A percentile compares a stretch with the other conserved stretches of the same genome.
Conservation (phyloP, 495 filamentous ascomycete species). For the Xylaria castorea region DNA sequence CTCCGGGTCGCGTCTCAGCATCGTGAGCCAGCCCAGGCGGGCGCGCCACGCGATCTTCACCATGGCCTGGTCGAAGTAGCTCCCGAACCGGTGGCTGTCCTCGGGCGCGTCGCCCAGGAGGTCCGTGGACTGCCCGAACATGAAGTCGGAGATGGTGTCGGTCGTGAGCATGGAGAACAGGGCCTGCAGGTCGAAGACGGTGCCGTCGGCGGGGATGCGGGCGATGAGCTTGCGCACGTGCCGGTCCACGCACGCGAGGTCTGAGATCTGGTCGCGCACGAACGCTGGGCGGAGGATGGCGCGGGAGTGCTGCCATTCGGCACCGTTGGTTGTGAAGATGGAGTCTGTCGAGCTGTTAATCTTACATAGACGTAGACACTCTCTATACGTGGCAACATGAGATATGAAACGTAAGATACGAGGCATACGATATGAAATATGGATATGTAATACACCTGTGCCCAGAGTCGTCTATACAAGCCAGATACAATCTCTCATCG, state of each 20-base stretch:
- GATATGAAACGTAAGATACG: neutral
- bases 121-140: slow-evolving; percentile 57
- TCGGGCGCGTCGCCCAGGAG: slow-evolving; percentile 39
- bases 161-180: slow-evolving; percentile 68
- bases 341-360: slow-evolving; percentile 31
- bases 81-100: slow-evolving; percentile 45
- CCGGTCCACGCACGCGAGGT: slow-evolving; percentile 60
- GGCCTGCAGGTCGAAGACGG: slow-evolving; percentile 65
- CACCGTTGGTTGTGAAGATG: slow-evolving; percentile 77
- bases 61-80: slow-evolving; percentile 49
- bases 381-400: neutral
- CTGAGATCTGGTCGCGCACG: slow-evolving; percentile 57
- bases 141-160: slow-evolving; percentile 72
- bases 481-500: neutral
- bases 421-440: neutral
- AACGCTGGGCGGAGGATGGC: slow-evolving; percentile 57
- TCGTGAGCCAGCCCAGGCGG: slow-evolving; percentile 61
- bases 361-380: neutral
- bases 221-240: slow-evolving; percentile 63
- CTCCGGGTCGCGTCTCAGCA: slow-evolving; percentile 57
- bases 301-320: slow-evolving; percentile 63
- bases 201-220: slow-evolving; percentile 39
- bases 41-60: slow-evolving; percentile 49
- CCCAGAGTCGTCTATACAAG: neutral
- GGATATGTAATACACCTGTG: neutral